Evolutionary conservation across 2,329 filamentous ascomycete species (phyloP), one percentile per base, ranked within the genome.

Genomic region (Alternaria tenuissima): DNA sequence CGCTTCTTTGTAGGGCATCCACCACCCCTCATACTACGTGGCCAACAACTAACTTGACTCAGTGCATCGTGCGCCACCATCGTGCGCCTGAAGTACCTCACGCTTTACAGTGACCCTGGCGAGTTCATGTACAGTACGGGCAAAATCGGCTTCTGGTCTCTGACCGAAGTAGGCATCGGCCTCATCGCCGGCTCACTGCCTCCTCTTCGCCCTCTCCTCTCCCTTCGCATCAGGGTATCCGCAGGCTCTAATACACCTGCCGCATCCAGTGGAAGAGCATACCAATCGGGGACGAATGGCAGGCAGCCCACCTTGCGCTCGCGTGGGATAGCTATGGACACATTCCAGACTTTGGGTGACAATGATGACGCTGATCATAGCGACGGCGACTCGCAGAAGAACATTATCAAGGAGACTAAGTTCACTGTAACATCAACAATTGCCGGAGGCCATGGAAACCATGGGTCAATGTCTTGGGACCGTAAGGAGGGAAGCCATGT

Each of bases 151-250:
- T 74, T 82, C 52, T 82, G 81, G 81, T 81, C 80, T 7, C 68
- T 83, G 38, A 73, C 80, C 46, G 82, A 83, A 63, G 79, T 80
- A 60, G 82, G 79, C 14, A 81, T 80, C 41, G 82, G 82, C 20
- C 80, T 84, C 60, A 75, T 80, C 7, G 81, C 82, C 14, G 82
- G 80, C 11, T 81, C 79, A 20, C 70, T 82, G 24, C 79, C 79
- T 3, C 77, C 80, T 4, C 76, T 83, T n/a, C 79, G 81, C 0
- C 81, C 81, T 7, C 66, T 83, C n/a, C 76, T 82, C 4, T 67
- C 64, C 36, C 55, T 70, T 5, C 57, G 55, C 18, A 61, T 70
- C 36, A 48, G 51, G 16, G 49, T 70, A 24, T 63, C 55, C 28
- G 61, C 62, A 1, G 63, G 61, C 48, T 55, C 59, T 24, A 61